A percentile compares a stretch with the other conserved stretches of the same genome.
Conservation (phyloP, 2,329 filamentous ascomycete genomes). For the Xylariaceae sp. region DNA sequence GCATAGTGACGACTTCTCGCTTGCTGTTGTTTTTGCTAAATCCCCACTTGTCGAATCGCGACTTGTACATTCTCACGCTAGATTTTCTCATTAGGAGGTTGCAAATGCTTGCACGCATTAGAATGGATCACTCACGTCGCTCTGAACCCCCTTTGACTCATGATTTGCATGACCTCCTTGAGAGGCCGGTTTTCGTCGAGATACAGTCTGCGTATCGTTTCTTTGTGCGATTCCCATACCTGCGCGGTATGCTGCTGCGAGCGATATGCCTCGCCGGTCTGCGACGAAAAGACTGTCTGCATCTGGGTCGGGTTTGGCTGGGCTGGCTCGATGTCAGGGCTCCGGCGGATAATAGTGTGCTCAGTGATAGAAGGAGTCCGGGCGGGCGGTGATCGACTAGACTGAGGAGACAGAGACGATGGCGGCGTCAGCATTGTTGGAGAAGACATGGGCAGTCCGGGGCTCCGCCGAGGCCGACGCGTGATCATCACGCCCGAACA, state of each 20-base stretch:
- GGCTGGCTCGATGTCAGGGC: conserved; percentile 19
- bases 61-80: conserved; percentile 53
- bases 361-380: conserved; percentile 18
- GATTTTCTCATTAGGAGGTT: conserved; percentile 18
- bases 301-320: conserved; percentile 25
- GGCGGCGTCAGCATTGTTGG: conserved; percentile 14
- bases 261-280: conserved; percentile 30
- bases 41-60: conserved; percentile 50
- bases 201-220: conserved; percentile 42
- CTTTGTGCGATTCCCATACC: conserved; percentile 44
- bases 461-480: conserved; percentile 21
- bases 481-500: conserved; percentile 23
- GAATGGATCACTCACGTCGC: conserved; percentile 38
- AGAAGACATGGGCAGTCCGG: conserved; percentile 21
- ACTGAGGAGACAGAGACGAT: conserved; percentile 19
- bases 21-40: conserved; percentile 53
- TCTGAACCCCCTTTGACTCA: conserved; percentile 45
- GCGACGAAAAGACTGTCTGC: conserved; percentile 31
- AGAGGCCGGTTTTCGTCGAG: conserved; percentile 46
- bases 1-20: conserved; percentile 46
- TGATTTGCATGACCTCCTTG: conserved; percentile 49
- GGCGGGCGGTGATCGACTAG: conserved; percentile 22
- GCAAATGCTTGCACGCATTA: conserved; percentile 1
- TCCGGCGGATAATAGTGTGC: conserved; percentile 16
- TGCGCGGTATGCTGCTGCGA: conserved; percentile 30